These are phyloP conservation scores for Metschnikowia lochheadii DNA, from an alignment of 805 yeast genomes.

Conservation along the genomic window DNA sequence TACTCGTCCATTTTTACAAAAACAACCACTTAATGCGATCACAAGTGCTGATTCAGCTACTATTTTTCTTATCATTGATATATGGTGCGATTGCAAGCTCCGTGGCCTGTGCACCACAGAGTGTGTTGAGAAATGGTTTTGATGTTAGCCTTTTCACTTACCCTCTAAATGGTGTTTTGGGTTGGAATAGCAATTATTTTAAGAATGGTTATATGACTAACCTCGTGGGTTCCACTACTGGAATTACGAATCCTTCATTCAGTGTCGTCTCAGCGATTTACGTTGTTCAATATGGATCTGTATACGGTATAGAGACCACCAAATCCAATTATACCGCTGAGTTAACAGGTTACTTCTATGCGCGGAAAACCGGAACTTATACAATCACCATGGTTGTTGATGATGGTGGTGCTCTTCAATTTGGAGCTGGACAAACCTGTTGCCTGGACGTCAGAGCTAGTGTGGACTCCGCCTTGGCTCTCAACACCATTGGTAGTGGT, in stretches of 20 bases:
- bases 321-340: conserved; percentile 11
- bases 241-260: conserved; percentile 10
- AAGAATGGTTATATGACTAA: conserved; percentile 5
- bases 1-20: background rate
- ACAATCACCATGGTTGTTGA: conserved; percentile 9
- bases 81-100: background rate
- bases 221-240: conserved; percentile 3
- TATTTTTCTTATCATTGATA: background rate
- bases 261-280: background rate
- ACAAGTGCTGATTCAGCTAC: background rate
- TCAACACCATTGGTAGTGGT: background rate
- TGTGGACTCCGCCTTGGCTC: background rate
- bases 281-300: background rate
- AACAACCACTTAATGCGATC: background rate
- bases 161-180: background rate
- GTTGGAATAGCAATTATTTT: conserved; percentile 10
- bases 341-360: conserved; percentile 12
- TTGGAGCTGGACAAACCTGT: conserved; percentile 11
- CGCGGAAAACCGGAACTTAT: conserved; percentile 6
- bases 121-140: conserved; percentile 5
- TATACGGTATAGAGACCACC: conserved; percentile 8
- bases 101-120: background rate
- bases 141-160: conserved; percentile 8
- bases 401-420: conserved; percentile 12
- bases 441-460: conserved; percentile 7